Conservation (phyloP, 129 eudicot species). For the Lactuca sativa region DNA sequence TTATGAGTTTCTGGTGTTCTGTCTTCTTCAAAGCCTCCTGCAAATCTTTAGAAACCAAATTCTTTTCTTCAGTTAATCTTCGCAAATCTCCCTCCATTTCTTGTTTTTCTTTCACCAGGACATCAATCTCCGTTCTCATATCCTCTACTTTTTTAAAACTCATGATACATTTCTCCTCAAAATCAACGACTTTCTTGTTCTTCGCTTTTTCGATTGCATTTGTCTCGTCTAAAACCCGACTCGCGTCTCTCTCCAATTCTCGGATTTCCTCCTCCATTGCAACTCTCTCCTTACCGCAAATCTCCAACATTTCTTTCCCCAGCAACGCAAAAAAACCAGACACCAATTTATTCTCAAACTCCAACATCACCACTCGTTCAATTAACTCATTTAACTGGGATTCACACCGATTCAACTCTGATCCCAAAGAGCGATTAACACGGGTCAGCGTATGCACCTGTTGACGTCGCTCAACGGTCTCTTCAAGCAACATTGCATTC, state of each 20-base stretch:
- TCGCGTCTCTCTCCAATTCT: constrained; percentile 38
- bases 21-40: constrained; percentile 33
- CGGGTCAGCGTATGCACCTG: constrained; percentile 50
- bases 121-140: constrained; percentile 34
- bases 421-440: constrained; percentile 41
- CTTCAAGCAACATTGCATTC: constrained; percentile 59
- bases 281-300: constrained; percentile 14
- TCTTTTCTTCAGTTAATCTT: constrained; percentile 38
- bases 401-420: constrained; percentile 52
- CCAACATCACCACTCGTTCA: constrained; percentile 37
- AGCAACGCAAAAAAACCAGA: constrained; percentile 26
- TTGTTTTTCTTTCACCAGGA: constrained; percentile 48
- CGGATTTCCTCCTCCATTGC: constrained; percentile 24
- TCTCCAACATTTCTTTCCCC: constrained; percentile 30
- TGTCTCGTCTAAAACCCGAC: constrained; percentile 31
- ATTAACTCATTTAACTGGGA: constrained; percentile 43
- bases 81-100: constrained; percentile 29
- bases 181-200: constrained; percentile 36
- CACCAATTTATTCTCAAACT: constrained; percentile 47
- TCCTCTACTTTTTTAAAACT: constrained; percentile 38
- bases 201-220: constrained; percentile 37
- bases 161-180: constrained; percentile 47
- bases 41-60: constrained; percentile 35
- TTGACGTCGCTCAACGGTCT: constrained; percentile 70
- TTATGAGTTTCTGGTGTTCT: constrained; percentile 16